Percentiles rank a stretch among this genome's conserved stretches.
Conservation (phyloP, 1,284 basidiomycete genomes). For the Ceratobasidium sp. region DNA sequence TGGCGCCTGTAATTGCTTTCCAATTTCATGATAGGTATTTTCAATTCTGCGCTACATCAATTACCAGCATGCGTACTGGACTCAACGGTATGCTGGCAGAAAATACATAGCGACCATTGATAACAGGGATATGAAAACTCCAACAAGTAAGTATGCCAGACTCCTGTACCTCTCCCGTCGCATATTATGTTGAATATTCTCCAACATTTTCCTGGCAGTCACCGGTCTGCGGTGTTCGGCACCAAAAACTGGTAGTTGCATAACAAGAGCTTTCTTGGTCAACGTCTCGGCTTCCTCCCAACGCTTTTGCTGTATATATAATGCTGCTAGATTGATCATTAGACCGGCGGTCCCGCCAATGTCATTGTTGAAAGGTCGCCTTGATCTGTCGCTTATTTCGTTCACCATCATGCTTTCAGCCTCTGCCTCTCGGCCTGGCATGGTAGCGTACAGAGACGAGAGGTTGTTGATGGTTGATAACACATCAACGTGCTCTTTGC, state of each 20-base stretch:
- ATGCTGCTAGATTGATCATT: conserved; percentile 1
- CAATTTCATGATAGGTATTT: too few relatives aligned
- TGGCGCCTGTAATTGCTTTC: too few relatives aligned
- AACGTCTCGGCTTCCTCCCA: conserved; percentile 9
- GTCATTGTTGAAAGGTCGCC: background rate
- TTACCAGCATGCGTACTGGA: too few relatives aligned
- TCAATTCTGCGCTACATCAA: too few relatives aligned
- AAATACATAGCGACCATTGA: too few relatives aligned
- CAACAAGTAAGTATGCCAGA: too few relatives aligned
- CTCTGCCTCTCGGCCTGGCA: background rate
- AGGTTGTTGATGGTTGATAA: background rate
- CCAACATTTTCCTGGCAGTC: too few relatives aligned
- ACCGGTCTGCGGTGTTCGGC: background rate
- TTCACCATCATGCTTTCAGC: background rate
- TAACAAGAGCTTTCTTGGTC: background rate
- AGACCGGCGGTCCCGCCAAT: background rate
- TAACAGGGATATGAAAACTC: too few relatives aligned
- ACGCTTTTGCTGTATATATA: conserved; percentile 13
- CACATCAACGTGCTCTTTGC: background rate
- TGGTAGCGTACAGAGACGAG: background rate
- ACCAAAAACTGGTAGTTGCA: background rate
- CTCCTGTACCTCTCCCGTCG: too few relatives aligned
- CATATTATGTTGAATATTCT: too few relatives aligned
- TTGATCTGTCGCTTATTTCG: background rate
- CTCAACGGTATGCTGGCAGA: too few relatives aligned